Percentiles rank a stretch among this genome's conserved stretches.
phyloP scores from a whole-genome alignment of 2,329 filamentous ascomycete genomes.

The Ascosphaera apis region DNA sequence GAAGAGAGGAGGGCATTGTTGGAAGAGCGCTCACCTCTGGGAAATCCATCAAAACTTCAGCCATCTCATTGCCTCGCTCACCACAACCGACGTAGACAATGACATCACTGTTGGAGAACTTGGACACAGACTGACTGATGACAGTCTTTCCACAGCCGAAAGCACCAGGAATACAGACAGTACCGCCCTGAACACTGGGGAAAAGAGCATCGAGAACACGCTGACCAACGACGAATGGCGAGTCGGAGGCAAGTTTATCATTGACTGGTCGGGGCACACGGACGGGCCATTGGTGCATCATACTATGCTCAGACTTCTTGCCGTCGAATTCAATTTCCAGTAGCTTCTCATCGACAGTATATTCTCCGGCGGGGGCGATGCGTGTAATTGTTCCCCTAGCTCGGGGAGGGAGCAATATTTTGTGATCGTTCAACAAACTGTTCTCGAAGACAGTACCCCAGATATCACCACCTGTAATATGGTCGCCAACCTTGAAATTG shows the following conservation, averaged over 20 bases:
- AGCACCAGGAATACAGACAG: constrained; percentile 90
- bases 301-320: constrained; percentile 76
- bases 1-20: neutral
- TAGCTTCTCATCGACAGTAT: constrained; percentile 84
- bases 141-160: constrained; percentile 99
- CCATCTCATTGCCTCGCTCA: constrained; percentile 98
- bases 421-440: constrained; percentile 80
- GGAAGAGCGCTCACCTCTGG: constrained; percentile 37
- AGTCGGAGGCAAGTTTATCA: constrained; percentile 73
- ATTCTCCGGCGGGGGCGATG: constrained; percentile 72
- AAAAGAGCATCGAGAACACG: constrained; percentile 91
- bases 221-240: constrained; percentile 90
- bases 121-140: constrained; percentile 94
- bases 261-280: constrained; percentile 80
- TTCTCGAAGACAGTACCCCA: constrained; percentile 94
- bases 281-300: constrained; percentile 99
- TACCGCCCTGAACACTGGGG: constrained; percentile 89
- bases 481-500: constrained; percentile 78
- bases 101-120: constrained; percentile 98
- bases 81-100: constrained; percentile 92
- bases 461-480: constrained; percentile 87
- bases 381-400: constrained; percentile 80
- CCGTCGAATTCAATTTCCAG: constrained; percentile 94
- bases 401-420: constrained; percentile 73
- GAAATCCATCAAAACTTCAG: constrained; percentile 99